Conservation (phyloP, 805 yeast species). For the Saturnispora hagleri region DNA sequence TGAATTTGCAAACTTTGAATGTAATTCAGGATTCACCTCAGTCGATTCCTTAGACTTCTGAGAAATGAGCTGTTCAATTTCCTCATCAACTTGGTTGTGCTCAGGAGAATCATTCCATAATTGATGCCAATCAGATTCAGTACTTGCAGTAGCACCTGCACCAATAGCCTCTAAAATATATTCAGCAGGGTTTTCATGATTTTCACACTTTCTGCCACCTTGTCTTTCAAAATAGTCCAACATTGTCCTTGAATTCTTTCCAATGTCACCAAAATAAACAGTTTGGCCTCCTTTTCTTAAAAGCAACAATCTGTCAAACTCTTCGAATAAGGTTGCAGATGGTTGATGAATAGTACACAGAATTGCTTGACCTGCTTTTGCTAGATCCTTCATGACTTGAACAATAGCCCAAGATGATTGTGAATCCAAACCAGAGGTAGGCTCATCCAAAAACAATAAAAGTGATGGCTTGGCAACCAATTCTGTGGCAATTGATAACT, state of each 20-base stretch:
- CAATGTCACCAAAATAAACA: slow-evolving; percentile 47
- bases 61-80: slow-evolving; percentile 23
- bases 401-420: slow-evolving; percentile 53
- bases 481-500: slow-evolving; percentile 45
- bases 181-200: slow-evolving; percentile 65
- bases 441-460: slow-evolving; percentile 47
- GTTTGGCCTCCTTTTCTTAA: slow-evolving; percentile 45
- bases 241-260: slow-evolving; percentile 34
- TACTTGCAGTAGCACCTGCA: slow-evolving; percentile 70
- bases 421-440: slow-evolving; percentile 49
- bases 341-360: slow-evolving; percentile 51
- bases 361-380: slow-evolving; percentile 46
- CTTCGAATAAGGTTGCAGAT: slow-evolving; percentile 37
- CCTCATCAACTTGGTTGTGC: slow-evolving; percentile 20
- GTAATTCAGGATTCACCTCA: slow-evolving; percentile 13
- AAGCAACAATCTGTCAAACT: slow-evolving; percentile 29
- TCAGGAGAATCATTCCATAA: slow-evolving; percentile 41
- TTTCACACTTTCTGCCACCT: slow-evolving; percentile 59
- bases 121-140: slow-evolving; percentile 51
- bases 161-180: slow-evolving; percentile 69
- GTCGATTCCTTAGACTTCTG: slow-evolving; percentile 12
- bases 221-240: slow-evolving; percentile 39
- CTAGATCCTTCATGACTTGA: slow-evolving; percentile 40
- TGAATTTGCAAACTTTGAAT: slow-evolving; percentile 35
- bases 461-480: slow-evolving; percentile 45